phyloP scores from a whole-genome alignment of 148 eudicot species.

The Amaranthus palmeri region DNA sequence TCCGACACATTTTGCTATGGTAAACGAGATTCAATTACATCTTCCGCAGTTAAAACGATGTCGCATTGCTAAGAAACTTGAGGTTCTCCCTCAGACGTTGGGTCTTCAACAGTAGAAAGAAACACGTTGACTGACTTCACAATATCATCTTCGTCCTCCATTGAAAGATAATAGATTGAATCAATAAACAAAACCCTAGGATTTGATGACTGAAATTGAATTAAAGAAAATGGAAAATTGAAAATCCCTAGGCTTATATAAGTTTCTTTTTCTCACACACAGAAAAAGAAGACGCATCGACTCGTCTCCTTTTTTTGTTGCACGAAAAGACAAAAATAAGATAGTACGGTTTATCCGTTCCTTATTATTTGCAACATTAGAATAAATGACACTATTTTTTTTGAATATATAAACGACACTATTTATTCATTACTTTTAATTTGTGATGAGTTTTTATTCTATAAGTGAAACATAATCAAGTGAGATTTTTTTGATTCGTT shows the following conservation, averaged over 20 bases:
- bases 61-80: constrained; percentile 15
- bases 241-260: constrained; percentile 30
- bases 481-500: too few relatives aligned
- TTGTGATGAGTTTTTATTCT: too few relatives aligned
- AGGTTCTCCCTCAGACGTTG: constrained; percentile 2
- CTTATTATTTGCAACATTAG: too few relatives aligned
- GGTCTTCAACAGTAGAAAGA: constrained; percentile 7
- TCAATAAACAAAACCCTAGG: constrained; percentile 16
- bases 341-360: too few relatives aligned
- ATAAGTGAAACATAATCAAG: too few relatives aligned
- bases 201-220: constrained; percentile 16
- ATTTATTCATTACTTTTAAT: too few relatives aligned
- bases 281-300: too few relatives aligned
- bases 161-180: constrained; percentile 8
- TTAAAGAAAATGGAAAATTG: not conserved
- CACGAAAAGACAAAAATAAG: too few relatives aligned
- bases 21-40: constrained; percentile 2
- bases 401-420: too few relatives aligned
- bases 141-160: constrained; percentile 40
- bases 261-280: constrained; percentile 12
- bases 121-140: constrained; percentile 6
- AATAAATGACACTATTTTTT: too few relatives aligned
- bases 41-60: constrained; percentile 10
- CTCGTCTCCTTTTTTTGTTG: too few relatives aligned
- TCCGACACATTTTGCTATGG: not conserved